phyloP scores from a whole-genome alignment of 1,139 yeast species.

The Blastobotrys proliferans region DNA sequence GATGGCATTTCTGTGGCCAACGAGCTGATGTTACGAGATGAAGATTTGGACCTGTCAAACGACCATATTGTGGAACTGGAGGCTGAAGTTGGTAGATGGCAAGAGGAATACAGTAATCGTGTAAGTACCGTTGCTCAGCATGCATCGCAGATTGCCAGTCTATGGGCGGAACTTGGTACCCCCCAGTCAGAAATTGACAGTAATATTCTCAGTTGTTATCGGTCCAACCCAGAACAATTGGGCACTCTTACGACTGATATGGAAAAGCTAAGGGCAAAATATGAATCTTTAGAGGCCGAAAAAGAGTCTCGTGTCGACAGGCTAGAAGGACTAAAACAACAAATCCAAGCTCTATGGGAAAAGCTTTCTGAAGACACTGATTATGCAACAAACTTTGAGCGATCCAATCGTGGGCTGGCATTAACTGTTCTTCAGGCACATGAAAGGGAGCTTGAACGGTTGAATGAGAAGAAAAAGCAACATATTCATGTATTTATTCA shows the following conservation, averaged over 20 bases:
- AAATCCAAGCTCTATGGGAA: slow-evolving; percentile 29
- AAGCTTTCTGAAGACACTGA: slow-evolving; percentile 25
- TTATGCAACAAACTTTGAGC: slow-evolving; percentile 25
- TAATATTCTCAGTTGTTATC: slow-evolving; percentile 24
- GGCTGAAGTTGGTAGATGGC: slow-evolving; percentile 27
- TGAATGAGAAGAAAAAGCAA: slow-evolving; percentile 57
- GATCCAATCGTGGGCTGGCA: slow-evolving; percentile 32
- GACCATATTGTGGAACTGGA: slow-evolving; percentile 26
- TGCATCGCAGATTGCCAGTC: slow-evolving; percentile 27
- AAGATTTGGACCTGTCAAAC: slow-evolving; percentile 18
- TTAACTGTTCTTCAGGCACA: slow-evolving; percentile 36
- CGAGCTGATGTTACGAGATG: slow-evolving; percentile 15
- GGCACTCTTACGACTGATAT: slow-evolving; percentile 29
- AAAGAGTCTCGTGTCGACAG: slow-evolving; percentile 20
- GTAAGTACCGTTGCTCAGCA: slow-evolving; percentile 22
- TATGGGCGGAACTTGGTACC: slow-evolving; percentile 37
- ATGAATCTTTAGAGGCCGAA: slow-evolving; percentile 31
- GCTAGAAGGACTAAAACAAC: slow-evolving; percentile 14
- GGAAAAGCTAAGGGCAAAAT: slow-evolving; percentile 27
- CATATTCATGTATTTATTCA: slow-evolving; percentile 64
- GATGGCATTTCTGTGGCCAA: slow-evolving; percentile 22
- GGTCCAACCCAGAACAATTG: slow-evolving; percentile 27
- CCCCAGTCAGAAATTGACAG: slow-evolving; percentile 31
- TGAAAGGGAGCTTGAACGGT: slow-evolving; percentile 52
- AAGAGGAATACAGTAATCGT: slow-evolving; percentile 27